These are phyloP conservation scores for Venturiaceae sp. DNA, from an alignment of 2,329 filamentous ascomycete genomes.

Conservation along the genomic window DNA sequence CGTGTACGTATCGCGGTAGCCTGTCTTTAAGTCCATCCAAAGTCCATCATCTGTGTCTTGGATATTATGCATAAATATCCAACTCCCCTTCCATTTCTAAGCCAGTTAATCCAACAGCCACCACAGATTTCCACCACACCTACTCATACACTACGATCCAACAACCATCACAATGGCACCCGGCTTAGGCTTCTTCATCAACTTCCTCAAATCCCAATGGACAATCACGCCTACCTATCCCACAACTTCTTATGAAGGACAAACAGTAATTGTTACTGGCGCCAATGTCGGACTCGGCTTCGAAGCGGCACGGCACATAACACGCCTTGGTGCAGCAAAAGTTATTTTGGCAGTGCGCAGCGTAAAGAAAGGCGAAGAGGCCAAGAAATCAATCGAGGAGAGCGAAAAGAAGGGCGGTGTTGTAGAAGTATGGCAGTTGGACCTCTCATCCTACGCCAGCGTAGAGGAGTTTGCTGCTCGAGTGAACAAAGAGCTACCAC, in stretches of 20 bases:
- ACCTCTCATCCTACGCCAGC: conserved; percentile 29
- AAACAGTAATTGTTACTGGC: conserved; percentile 38
- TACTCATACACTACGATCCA: neutral
- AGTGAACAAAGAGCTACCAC: conserved; percentile 17
- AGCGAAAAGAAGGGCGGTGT: conserved; percentile 17
- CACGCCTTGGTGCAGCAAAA: conserved; percentile 27
- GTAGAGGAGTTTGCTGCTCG: conserved; percentile 25
- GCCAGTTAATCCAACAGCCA: too few relatives aligned
- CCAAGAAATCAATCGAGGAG: conserved; percentile 28
- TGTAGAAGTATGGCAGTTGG: conserved; percentile 37
- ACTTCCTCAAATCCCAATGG: conserved; percentile 31
- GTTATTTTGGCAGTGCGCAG: conserved; percentile 38
- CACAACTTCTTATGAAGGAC: conserved; percentile 22
- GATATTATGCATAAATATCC: neutral
- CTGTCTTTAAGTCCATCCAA: neutral
- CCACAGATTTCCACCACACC: neutral
- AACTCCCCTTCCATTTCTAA: neutral
- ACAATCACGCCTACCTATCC: conserved; percentile 26
- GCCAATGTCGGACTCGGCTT: conserved; percentile 37
- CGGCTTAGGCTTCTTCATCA: conserved; percentile 4
- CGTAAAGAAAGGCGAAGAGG: conserved; percentile 33
- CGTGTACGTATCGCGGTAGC: neutral
- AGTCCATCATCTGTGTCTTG: neutral
- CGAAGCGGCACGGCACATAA: conserved; percentile 34
- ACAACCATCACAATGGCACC: neutral